Conservation (phyloP, 441 rosid genomes). For the Euphorbia schlechtendalii region DNA sequence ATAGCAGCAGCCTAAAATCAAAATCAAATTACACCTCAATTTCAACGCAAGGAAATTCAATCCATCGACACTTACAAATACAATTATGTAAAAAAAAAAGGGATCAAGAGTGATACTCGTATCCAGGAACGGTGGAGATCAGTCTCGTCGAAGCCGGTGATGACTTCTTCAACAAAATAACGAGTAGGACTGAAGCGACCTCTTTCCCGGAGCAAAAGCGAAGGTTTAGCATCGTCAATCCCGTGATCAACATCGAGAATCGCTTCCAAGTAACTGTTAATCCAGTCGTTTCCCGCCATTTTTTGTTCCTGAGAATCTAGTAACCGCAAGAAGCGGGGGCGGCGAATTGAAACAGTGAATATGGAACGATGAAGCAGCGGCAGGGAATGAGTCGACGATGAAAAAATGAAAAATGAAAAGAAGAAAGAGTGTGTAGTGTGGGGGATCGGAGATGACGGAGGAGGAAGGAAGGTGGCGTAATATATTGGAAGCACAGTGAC, state of each 20-base stretch:
- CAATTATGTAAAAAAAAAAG: too few species aligned
- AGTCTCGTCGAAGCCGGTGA: conserved; percentile 95
- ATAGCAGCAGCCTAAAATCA: conserved; percentile 61
- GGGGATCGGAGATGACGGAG: neutral
- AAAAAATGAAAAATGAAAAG: too few species aligned
- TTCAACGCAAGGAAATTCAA: neutral
- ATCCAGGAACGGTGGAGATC: conserved; percentile 96
- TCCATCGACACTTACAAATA: too few species aligned
- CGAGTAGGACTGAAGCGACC: conserved; percentile 42
- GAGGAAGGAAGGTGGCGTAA: neutral
- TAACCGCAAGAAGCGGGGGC: neutral
- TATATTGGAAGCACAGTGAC: neutral
- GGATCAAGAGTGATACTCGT: conserved; percentile 30
- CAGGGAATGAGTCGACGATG: too few species aligned
- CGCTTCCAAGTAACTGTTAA: conserved; percentile 58
- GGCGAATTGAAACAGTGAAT: neutral
- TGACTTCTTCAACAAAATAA: conserved; percentile 94
- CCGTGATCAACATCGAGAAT: conserved; percentile 39
- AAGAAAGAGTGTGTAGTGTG: neutral
- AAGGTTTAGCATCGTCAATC: conserved; percentile 27
- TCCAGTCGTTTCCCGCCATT: conserved; percentile 73
- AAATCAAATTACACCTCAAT: neutral
- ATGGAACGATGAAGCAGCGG: too few species aligned
- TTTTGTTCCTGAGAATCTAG: too few species aligned
- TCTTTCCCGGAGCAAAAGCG: conserved; percentile 34